phyloP scores from a whole-genome alignment of 202 grass and related monocot species.

The Miscanthus sacchariflorus region DNA sequence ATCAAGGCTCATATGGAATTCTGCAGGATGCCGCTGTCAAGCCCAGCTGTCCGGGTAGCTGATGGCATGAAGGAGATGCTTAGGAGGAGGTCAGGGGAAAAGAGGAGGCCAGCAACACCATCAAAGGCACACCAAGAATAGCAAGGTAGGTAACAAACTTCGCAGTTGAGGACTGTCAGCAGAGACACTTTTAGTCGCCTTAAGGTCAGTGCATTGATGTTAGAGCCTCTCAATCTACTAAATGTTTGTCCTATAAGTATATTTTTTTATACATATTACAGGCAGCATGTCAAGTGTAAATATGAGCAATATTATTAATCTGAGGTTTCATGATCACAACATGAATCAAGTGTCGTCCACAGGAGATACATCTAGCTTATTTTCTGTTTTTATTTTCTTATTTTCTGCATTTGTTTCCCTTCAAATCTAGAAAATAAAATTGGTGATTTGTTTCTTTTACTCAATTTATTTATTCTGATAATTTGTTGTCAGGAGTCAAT shows the following conservation, averaged over 20 bases:
- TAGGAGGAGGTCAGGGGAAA: constrained; percentile 52
- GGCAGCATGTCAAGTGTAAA: constrained; percentile 49
- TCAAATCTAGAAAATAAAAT: constrained; percentile 27
- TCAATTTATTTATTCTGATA: background rate
- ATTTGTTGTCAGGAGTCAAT: constrained; percentile 24
- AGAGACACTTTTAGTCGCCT: constrained; percentile 34
- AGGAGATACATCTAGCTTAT: constrained; percentile 17
- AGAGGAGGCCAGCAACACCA: constrained; percentile 24
- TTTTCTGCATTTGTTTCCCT: background rate
- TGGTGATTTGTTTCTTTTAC: constrained; percentile 12
- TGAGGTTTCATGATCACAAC: constrained; percentile 13
- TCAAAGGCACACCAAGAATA: constrained; percentile 18
- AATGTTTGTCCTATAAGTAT: constrained; percentile 23
- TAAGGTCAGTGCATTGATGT: constrained; percentile 27
- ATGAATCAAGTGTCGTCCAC: constrained; percentile 18
- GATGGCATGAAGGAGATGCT: constrained; percentile 89
- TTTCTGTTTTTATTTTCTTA: constrained; percentile 19
- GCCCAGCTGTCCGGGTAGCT: constrained; percentile 65
- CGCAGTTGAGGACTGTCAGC: background rate
- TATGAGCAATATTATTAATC: constrained; percentile 41
- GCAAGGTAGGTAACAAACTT: constrained; percentile 49
- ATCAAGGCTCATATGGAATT: constrained; percentile 69
- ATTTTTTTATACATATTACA: constrained; percentile 26
- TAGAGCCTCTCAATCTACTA: constrained; percentile 18
- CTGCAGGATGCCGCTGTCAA: constrained; percentile 59